phyloP scores from a whole-genome alignment of 2,329 filamentous ascomycete species.

The Fusarium concolor region DNA sequence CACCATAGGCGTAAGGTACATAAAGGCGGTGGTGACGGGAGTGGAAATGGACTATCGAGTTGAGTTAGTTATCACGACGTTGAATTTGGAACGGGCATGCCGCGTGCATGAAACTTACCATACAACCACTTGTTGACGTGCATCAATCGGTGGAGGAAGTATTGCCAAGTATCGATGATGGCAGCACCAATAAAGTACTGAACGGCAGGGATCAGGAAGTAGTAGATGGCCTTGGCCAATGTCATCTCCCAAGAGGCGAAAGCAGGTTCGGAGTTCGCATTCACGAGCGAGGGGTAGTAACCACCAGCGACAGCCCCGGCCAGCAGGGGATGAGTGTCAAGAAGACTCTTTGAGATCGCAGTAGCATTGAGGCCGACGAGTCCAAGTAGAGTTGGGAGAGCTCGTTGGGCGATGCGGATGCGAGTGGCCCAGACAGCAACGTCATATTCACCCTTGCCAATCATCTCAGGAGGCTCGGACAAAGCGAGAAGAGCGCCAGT shows the following conservation, averaged over 20 bases:
- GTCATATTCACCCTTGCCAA: constrained; percentile 85
- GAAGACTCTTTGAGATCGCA: constrained; percentile 80
- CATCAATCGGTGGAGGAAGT: constrained; percentile 96
- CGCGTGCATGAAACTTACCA: constrained; percentile 67
- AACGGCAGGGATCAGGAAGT: constrained; percentile 77
- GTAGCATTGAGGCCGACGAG: constrained; percentile 81
- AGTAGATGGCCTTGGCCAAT: constrained; percentile 82
- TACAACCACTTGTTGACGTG: constrained; percentile 98
- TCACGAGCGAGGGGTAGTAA: constrained; percentile 77
- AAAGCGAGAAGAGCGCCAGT: constrained; percentile 75
- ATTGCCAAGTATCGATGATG: constrained; percentile 96
- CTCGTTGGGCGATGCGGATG: constrained; percentile 80
- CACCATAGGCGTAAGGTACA: constrained; percentile 96
- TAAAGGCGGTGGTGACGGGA: constrained; percentile 96
- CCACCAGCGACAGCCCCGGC: constrained; percentile 84
- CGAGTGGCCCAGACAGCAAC: constrained; percentile 90
- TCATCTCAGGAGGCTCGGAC: constrained; percentile 78
- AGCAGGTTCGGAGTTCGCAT: constrained; percentile 71
- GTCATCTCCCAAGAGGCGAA: constrained; percentile 88
- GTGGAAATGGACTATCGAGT: constrained; percentile 79
- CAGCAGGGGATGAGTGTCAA: constrained; percentile 76
- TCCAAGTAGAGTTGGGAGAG: constrained; percentile 77
- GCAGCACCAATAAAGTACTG: constrained; percentile 81
- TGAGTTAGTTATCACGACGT: constrained; percentile 12
- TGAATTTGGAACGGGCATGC: background rate